Percentiles rank a stretch among this genome's conserved stretches.
These are phyloP conservation scores for Evansstolkia leycettana DNA, from an alignment of 495 filamentous ascomycete genomes.

Conservation along the genomic window DNA sequence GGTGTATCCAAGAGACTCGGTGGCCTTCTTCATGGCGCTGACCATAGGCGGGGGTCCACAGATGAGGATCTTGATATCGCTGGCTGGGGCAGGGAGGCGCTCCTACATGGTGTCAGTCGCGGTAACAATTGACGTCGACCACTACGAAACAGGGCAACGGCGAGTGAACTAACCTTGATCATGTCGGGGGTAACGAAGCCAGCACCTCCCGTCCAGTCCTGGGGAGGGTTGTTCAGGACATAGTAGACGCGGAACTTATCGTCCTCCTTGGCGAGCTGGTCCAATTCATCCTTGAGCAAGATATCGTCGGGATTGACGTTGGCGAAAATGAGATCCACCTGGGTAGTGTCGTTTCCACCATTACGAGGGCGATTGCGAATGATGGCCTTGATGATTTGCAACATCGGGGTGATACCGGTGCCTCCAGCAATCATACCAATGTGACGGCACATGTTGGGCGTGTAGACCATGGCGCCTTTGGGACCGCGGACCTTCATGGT, in stretches of 20 bases:
- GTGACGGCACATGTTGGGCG: slow-evolving; percentile 82
- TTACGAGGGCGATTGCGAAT: slow-evolving; percentile 60
- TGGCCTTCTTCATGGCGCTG: slow-evolving; percentile 91
- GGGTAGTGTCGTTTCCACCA: slow-evolving; percentile 64
- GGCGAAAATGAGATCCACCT: slow-evolving; percentile 90
- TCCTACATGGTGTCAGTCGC: slow-evolving; percentile 48
- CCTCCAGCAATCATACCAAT: slow-evolving; percentile 98
- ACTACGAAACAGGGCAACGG: background rate
- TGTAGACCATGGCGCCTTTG: slow-evolving; percentile 95
- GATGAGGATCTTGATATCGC: slow-evolving; percentile 88
- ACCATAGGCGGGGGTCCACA: slow-evolving; percentile 97
- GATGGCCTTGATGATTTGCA: slow-evolving; percentile 87
- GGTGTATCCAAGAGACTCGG: slow-evolving; percentile 75
- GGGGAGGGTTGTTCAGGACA: slow-evolving; percentile 91
- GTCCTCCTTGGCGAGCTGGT: slow-evolving; percentile 63
- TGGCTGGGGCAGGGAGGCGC: slow-evolving; percentile 68
- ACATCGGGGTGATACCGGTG: slow-evolving; percentile 96
- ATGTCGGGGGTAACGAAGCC: slow-evolving; percentile 93
- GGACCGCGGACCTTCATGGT: slow-evolving; percentile 82
- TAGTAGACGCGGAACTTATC: slow-evolving; percentile 76
- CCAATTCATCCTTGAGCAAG: slow-evolving; percentile 80
- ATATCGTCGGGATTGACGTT: slow-evolving; percentile 93
- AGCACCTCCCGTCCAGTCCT: slow-evolving; percentile 77
- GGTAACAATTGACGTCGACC: slow-evolving; percentile 8
- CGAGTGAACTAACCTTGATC: slow-evolving; percentile 76